A percentile compares a stretch with the other conserved stretches of the same genome.
These are phyloP conservation scores for Paraphoma sp. DNA, from an alignment of 2,329 filamentous ascomycete genomes.

Conservation along the genomic window DNA sequence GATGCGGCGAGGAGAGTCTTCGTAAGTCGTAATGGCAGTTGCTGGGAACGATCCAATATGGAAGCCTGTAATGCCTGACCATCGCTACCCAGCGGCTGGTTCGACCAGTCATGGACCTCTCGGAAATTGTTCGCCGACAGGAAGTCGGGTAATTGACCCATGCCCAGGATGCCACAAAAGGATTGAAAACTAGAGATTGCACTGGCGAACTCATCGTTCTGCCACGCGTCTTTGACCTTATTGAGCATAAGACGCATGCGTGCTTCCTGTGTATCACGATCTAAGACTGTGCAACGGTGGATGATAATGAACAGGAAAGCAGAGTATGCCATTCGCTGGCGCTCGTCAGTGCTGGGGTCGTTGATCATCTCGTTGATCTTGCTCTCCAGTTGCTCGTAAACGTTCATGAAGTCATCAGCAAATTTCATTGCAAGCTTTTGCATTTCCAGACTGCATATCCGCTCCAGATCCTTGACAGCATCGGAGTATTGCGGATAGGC, in stretches of 20 bases:
- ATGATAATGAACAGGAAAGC: constrained; percentile 95
- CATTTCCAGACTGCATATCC: constrained; percentile 83
- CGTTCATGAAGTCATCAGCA: constrained; percentile 85
- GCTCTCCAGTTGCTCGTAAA: constrained; percentile 85
- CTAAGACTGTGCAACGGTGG: constrained; percentile 80
- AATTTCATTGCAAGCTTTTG: constrained; percentile 89
- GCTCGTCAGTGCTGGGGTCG: constrained; percentile 77
- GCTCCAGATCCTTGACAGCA: constrained; percentile 86
- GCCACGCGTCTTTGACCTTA: constrained; percentile 84
- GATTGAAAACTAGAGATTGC: constrained; percentile 76
- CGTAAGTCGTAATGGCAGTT: constrained; percentile 81
- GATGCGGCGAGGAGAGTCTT: constrained; percentile 93
- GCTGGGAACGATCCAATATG: constrained; percentile 77
- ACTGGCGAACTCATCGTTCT: constrained; percentile 69
- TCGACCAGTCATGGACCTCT: constrained; percentile 82
- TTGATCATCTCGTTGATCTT: constrained; percentile 82
- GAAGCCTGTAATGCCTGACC: constrained; percentile 80
- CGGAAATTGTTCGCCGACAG: constrained; percentile 75
- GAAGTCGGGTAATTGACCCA: constrained; percentile 83
- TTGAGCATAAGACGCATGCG: constrained; percentile 79
- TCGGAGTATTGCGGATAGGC: constrained; percentile 80
- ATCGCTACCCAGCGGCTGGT: constrained; percentile 76
- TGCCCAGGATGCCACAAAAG: constrained; percentile 80
- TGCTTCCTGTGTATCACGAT: constrained; percentile 71
- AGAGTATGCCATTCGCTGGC: constrained; percentile 82